phyloP scores from a whole-genome alignment of 106 monocot genomes.

The Hemerocallis citrina region DNA sequence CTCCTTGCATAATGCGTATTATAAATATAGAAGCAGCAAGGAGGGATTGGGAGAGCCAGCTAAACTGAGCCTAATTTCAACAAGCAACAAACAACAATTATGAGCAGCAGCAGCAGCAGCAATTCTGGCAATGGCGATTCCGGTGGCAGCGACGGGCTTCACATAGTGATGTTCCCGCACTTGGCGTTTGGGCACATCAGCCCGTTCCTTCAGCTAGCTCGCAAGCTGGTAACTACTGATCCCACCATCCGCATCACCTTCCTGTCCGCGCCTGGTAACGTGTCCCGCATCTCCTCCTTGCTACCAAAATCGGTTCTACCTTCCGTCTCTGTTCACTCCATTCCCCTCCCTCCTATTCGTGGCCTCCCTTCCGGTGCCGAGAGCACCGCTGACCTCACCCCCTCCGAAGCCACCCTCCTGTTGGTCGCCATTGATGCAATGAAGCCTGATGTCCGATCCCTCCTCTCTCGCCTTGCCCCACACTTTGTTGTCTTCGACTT shows the following conservation, averaged over 20 bases:
- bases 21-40: no score
- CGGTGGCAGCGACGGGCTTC: neutral
- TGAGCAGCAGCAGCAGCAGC: no score
- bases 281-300: conserved; percentile 26
- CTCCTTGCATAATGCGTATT: no score
- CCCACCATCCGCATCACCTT: conserved; percentile 23
- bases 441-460: conserved; percentile 20
- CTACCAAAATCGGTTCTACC: conserved; percentile 14
- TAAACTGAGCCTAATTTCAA: no score
- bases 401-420: conserved; percentile 32
- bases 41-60: no score
- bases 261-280: conserved; percentile 30
- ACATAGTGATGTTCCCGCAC: conserved; percentile 12
- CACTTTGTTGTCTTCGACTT: conserved; percentile 47
- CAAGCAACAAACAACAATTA: no score
- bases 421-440: conserved; percentile 35
- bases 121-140: no score
- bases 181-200: conserved; percentile 14
- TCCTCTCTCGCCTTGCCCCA: conserved; percentile 26
- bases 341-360: conserved; percentile 37
- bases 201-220: conserved; percentile 16
- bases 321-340: conserved; percentile 7
- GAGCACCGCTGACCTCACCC: conserved; percentile 33
- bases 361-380: conserved; percentile 35
- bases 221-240: conserved; percentile 1